Base-by-base conservation (phyloP, 192 early-diverging fungal genomes). In the Mortierella hygrophila region DNA sequence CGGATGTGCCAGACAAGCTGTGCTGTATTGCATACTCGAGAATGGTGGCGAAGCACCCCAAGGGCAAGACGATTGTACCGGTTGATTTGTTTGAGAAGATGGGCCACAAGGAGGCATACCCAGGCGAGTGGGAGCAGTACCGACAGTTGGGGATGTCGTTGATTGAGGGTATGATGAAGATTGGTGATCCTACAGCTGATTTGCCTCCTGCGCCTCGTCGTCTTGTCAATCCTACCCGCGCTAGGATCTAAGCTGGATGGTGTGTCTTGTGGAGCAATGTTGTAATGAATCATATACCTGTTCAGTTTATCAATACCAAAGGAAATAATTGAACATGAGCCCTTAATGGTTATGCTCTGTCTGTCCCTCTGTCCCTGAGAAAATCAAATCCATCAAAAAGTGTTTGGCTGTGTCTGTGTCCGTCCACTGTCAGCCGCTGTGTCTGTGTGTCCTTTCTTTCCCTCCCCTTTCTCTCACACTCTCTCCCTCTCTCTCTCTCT, bases 141-240 rank as follows among this genome's bases (percentile, higher is more conserved):
- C 70, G 84, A 10, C n/a, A 73, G 32, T 44, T 86, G 79, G 84
- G 84, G 18, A 65, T 86, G 75, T 81, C 79, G 10, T 23, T 86
- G 74, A 81, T 86, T 47, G 84, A 86, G 54, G 79, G 84, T 6
- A 86, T 86, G 84, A 86, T 86, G 84, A 86, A 81, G 76, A 86
- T 86, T 60, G 84, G 79, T 32, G 84, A 81, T 37, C 78, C 75
- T 16, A 86, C 79, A 0, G 68, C 70, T 3, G 69, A 79, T 20
- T 1, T 52, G 2, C 29, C 49, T 4, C 69, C 75, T 21, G 63
- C 74, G 2, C 18, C 78, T 16, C 82, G 82, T 23, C 82, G 82
- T 9, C 77, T 84, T 15, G 77, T 84, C 11, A 75, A 75, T 37
- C 82, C 72, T 18, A 84, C 82, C 13, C 82, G 77, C 20, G 82